These are phyloP conservation scores for Penicillium taxi DNA, from an alignment of 495 filamentous ascomycete genomes.

Conservation along the genomic window DNA sequence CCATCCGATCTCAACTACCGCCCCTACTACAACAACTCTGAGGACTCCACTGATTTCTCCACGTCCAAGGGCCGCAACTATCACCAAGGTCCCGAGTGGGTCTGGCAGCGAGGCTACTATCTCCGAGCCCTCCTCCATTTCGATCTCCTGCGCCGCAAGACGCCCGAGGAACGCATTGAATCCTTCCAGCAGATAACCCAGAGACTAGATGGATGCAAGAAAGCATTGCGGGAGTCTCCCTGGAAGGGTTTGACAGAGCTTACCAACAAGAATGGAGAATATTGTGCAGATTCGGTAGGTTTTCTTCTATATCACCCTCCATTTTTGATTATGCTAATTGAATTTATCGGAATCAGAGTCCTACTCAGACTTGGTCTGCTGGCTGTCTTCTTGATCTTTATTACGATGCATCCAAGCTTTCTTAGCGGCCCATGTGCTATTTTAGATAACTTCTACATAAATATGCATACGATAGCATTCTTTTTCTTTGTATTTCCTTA, in stretches of 20 bases:
- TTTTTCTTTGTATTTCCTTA: slow-evolving; percentile 1
- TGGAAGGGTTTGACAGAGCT: slow-evolving; percentile 95
- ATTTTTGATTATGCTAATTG: slow-evolving; percentile 10
- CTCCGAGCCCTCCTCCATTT: slow-evolving; percentile 84
- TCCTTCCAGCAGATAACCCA: slow-evolving; percentile 89
- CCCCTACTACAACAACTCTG: slow-evolving; percentile 88
- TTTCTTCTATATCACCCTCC: slow-evolving; percentile 1
- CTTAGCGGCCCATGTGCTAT: slow-evolving; percentile 4
- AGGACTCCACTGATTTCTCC: slow-evolving; percentile 81
- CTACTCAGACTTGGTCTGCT: slow-evolving; percentile 93
- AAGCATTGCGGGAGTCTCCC: slow-evolving; percentile 61
- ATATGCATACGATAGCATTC: slow-evolving; percentile 3
- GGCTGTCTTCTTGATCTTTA: slow-evolving; percentile 91
- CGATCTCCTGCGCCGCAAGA: slow-evolving; percentile 65
- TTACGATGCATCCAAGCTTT: slow-evolving; percentile 62
- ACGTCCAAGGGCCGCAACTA: slow-evolving; percentile 94
- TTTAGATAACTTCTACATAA: neutral
- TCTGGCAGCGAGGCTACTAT: slow-evolving; percentile 98
- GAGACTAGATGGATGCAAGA: slow-evolving; percentile 71
- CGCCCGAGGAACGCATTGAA: slow-evolving; percentile 59
- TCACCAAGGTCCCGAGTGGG: slow-evolving; percentile 97
- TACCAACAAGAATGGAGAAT: slow-evolving; percentile 77
- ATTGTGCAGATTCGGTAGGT: slow-evolving; percentile 82
- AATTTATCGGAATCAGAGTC: slow-evolving; percentile 52
- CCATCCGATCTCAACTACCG: slow-evolving; percentile 86